Percentiles rank a stretch among this genome's conserved stretches.
Conservation (phyloP, 2,329 filamentous ascomycete species). For the Xylariaceae sp. region DNA sequence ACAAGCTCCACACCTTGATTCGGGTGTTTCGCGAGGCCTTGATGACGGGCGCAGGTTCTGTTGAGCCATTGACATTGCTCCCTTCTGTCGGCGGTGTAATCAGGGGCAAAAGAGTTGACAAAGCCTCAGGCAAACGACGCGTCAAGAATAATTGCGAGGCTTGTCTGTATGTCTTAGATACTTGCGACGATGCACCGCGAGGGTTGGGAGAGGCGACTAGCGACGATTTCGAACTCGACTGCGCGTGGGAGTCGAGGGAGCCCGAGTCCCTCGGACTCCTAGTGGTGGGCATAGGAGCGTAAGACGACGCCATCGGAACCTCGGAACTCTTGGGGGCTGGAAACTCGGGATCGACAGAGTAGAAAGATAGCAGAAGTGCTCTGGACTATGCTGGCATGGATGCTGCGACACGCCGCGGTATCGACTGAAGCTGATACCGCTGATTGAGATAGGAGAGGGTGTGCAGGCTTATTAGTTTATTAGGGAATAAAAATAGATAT, state of each 20-base stretch:
- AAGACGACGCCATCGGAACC: slow-evolving; percentile 37
- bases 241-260: slow-evolving; percentile 45
- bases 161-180: slow-evolving; percentile 91
- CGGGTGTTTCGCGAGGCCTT: slow-evolving; percentile 74
- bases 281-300: slow-evolving; percentile 38
- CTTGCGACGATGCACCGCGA: slow-evolving; percentile 61
- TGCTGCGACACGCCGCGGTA: slow-evolving; percentile 6
- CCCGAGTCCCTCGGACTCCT: slow-evolving; percentile 43
- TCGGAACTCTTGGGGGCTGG: slow-evolving; percentile 1
- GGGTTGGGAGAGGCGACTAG: slow-evolving; percentile 56
- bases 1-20: slow-evolving; percentile 96
- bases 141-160: slow-evolving; percentile 92
- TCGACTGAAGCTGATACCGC: slow-evolving; percentile 3
- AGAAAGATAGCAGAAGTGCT: background rate
- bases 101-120: slow-evolving; percentile 78
- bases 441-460: background rate
- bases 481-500: background rate
- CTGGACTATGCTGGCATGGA: slow-evolving; percentile 12
- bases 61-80: slow-evolving; percentile 41
- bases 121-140: slow-evolving; percentile 82
- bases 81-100: slow-evolving; percentile 55
- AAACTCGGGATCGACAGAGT: background rate
- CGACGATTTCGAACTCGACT: slow-evolving; percentile 65
- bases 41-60: slow-evolving; percentile 66
- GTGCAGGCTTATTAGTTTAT: background rate